A percentile compares a stretch with the other conserved stretches of the same genome.
Evolutionary conservation across 495 filamentous ascomycete genomes (phyloP).

Genomic region (Sporormia fimetaria): DNA sequence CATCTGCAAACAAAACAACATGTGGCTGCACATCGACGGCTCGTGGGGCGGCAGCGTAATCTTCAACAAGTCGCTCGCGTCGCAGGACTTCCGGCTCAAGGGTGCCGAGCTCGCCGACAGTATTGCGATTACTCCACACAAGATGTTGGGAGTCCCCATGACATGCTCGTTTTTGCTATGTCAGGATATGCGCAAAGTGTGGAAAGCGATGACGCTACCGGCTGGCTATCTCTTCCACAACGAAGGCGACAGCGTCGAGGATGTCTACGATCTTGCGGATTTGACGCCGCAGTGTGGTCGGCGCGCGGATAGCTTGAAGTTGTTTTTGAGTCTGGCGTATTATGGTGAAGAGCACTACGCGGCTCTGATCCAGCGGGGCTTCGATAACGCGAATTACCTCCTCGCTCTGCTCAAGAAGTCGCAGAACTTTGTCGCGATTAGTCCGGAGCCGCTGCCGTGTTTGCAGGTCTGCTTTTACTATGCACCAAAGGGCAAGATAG

Average conservation of each 20-base stretch:
- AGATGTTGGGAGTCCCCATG: slow-evolving; percentile 85
- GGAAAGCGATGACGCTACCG: slow-evolving; percentile 70
- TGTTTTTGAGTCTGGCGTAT: slow-evolving; percentile 80
- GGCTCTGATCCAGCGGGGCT: slow-evolving; percentile 54
- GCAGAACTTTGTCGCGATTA: slow-evolving; percentile 57
- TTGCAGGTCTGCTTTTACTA: slow-evolving; percentile 94
- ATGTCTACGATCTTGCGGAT: slow-evolving; percentile 86
- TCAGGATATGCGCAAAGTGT: slow-evolving; percentile 61
- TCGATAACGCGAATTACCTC: slow-evolving; percentile 54
- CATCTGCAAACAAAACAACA: slow-evolving; percentile 55
- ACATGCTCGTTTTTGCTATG: slow-evolving; percentile 86
- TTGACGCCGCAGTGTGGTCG: slow-evolving; percentile 88
- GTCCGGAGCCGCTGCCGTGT: slow-evolving; percentile 69
- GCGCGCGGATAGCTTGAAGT: slow-evolving; percentile 71
- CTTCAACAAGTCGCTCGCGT: slow-evolving; percentile 54
- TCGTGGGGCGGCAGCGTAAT: slow-evolving; percentile 80
- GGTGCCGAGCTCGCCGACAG: slow-evolving; percentile 67
- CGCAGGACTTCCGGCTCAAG: slow-evolving; percentile 42
- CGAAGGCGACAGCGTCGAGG: slow-evolving; percentile 33
- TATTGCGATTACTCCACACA: slow-evolving; percentile 83
- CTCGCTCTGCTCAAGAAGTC: slow-evolving; percentile 43
- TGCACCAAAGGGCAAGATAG: slow-evolving; percentile 45
- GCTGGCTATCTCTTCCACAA: slow-evolving; percentile 82
- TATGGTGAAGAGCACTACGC: slow-evolving; percentile 52
- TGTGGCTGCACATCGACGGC: slow-evolving; percentile 89